These are phyloP conservation scores for Flaveria floridana DNA, from an alignment of 140 eudicot genomes.

Conservation along the genomic window DNA sequence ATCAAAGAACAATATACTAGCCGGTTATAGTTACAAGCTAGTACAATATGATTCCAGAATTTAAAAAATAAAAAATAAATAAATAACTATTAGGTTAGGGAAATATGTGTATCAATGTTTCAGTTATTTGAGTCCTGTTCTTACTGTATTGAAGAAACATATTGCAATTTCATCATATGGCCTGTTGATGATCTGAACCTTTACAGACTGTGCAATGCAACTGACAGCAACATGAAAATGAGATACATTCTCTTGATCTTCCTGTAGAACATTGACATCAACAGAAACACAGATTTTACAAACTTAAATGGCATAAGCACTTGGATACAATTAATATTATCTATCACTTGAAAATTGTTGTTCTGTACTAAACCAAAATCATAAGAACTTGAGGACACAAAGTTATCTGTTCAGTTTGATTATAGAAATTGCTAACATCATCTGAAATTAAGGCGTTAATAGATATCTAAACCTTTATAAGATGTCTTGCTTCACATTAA, in stretches of 20 bases:
- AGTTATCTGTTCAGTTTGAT: neutral
- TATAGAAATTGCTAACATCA: neutral
- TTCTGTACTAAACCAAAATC: neutral
- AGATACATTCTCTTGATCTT: conserved; percentile 48
- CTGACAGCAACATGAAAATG: conserved; percentile 77
- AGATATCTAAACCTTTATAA: neutral
- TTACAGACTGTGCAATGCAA: conserved; percentile 67
- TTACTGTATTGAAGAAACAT: conserved; percentile 96
- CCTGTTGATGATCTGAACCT: conserved; percentile 82
- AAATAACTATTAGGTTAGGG: neutral
- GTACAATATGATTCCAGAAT: no score
- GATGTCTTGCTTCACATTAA: neutral
- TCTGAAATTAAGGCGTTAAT: neutral
- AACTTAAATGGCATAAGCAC: neutral
- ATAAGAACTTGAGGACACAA: neutral
- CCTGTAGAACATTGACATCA: conserved; percentile 45
- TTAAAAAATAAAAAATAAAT: neutral
- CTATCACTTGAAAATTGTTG: neutral
- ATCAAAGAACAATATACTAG: neutral
- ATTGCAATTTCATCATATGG: conserved; percentile 89
- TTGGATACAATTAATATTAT: neutral
- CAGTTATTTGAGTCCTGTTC: conserved; percentile 28
- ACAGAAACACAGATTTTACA: conserved; percentile 16
- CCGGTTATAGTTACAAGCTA: no score
- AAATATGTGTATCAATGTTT: neutral